Evolutionary conservation across 1,284 basidiomycete genomes (phyloP), one percentile per base, ranked within the genome.

Genomic region (Cutaneotrichosporon arboriforme): DNA sequence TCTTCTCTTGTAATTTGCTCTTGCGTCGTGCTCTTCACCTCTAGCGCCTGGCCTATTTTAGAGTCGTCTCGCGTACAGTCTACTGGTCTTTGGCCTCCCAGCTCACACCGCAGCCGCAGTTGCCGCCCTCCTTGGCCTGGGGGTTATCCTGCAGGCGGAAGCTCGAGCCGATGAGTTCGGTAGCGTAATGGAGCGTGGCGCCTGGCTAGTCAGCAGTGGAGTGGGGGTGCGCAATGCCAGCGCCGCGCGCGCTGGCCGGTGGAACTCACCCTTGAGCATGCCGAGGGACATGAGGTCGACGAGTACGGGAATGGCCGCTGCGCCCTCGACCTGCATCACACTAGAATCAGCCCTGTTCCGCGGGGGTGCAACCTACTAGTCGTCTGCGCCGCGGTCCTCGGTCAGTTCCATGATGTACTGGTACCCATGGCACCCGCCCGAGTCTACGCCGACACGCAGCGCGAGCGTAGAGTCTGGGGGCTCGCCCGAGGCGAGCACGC

Each of bases 401-500:
- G 76, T 77, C 17, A 81, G 59, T 35, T 77, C 76, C 73, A 81
- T 78, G 52, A 78, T 80, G 67, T 81, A 81, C 58, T 81, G 79
- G 61, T 81, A 81, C 4, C 80, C 80, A 60, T 81, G 80, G 65
- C 80, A 81, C 23, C 80, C 80, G 13, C 80, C 80, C 20, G 75
- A 77, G 57, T 81, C 80, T n/a, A 81, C 80, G 1, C 76, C 73
- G 15, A 81, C 72, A 22, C 80, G 65, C 14, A 81, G 63, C 0
- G 77, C 77, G 13, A 50, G 49, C 15, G 18, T 60, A 0, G 63
- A 52, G 33, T 68, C 67, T 34, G 61, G 52, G 5, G 72, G 66
- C 54, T 80, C 79, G 34, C 69, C 55, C 22, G 74, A 54, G 14
- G 70, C 67, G 31, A 77, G 74, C 39, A 52, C 56, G 15, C 55